A percentile compares a stretch with the other conserved stretches of the same genome.
Conservation (phyloP, 306 rosid genomes). For the Vigna mungo region DNA sequence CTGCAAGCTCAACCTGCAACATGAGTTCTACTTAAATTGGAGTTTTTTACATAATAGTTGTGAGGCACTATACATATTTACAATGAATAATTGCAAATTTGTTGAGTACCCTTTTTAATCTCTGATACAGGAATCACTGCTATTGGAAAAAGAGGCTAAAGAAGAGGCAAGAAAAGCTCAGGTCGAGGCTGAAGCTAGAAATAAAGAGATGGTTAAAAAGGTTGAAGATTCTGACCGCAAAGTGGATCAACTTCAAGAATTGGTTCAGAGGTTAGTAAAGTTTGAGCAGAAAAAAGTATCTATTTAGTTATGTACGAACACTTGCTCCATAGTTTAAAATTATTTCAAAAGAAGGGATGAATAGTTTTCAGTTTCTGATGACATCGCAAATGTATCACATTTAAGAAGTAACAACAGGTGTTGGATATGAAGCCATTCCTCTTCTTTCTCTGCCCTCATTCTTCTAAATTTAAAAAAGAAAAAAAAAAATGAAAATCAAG, state of each 20-base stretch:
- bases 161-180: conserved; percentile 76
- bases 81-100: conserved; percentile 32
- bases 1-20: conserved; percentile 15
- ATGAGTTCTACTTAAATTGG: conserved; percentile 16
- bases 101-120: conserved; percentile 38
- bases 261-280: conserved; percentile 87
- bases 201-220: conserved; percentile 72
- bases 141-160: conserved; percentile 68
- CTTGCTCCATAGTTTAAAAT: conserved; percentile 11
- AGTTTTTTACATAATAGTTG: conserved; percentile 12
- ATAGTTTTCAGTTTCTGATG: conserved; percentile 10
- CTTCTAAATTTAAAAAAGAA: background rate
- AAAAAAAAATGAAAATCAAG: background rate
- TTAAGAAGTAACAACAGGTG: conserved; percentile 1
- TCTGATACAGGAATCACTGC: conserved; percentile 67
- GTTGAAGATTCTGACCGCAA: conserved; percentile 79
- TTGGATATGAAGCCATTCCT: conserved; percentile 24
- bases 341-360: conserved; percentile 8
- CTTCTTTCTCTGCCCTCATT: background rate
- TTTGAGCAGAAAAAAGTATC: background rate
- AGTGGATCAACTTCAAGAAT: conserved; percentile 91
- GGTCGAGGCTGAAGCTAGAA: conserved; percentile 72
- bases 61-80: background rate
- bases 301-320: conserved; percentile 23
- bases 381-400: conserved; percentile 15